Base-by-base conservation (phyloP, 2,329 filamentous ascomycete species). In the Stemphylium lycopersici region DNA sequence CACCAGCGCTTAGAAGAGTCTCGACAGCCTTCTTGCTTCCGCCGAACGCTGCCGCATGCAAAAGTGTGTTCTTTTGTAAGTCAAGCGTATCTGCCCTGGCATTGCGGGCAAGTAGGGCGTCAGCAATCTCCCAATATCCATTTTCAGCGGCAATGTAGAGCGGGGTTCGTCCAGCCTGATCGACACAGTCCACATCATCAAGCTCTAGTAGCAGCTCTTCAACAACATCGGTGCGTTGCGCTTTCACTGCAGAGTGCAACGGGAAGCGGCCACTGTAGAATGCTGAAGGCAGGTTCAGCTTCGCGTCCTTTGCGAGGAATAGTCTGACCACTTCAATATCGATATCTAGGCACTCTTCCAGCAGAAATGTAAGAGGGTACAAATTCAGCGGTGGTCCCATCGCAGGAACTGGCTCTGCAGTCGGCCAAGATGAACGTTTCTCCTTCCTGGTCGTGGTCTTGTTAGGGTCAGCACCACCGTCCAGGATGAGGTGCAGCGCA, bases 231-330 rank as follows among this genome's bases (percentile, higher is more conserved):
- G 64, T 33, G 3, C 67, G 66, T 24, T 67, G 66, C 7, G 62
- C 61, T 37, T 61, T 58, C 6, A 63, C 60, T 8, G 69, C 66
- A 0, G 68, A 68, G 41, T 72, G 69, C 7, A 72, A 55, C 13
- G 69, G 66, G 36, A 55, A 58, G n/a, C 67, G 62, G 3, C 63
- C 59, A 13, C 57, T 52, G 52, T 68, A 71, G 24, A 66, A 64
- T 0, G 61, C 46, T 0, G 68, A 71, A 5, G 62, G 20, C 8
- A 60, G 52, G 1, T 57, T 62, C 2, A 67, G 41, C 6, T 63
- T 63, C 6, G 67, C 52, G 8, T 64, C 65, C 13, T 60, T 58
- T 15, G 56, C 54, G 16, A 72, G 47, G 3, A 72, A 53, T 10
- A 71, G 50, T 3, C 36, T 60, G 7, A 71, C 38, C 1, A 69